Conservation (phyloP, 805 yeast species). For the Candida endomychidarum region DNA sequence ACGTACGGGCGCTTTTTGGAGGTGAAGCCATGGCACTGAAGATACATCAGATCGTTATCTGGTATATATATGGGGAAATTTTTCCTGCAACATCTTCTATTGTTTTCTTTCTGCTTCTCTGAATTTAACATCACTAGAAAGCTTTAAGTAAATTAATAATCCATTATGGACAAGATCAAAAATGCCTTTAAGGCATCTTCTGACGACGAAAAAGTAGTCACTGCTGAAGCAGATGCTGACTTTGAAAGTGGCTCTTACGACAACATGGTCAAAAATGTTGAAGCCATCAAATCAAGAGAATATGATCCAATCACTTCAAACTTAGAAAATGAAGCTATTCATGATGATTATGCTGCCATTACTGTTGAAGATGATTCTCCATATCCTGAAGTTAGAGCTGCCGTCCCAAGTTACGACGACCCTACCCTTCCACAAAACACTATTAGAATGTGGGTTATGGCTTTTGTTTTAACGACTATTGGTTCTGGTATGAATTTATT, state of each 20-base stretch:
- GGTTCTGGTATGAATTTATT: constrained; percentile 62
- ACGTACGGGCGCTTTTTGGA: neutral
- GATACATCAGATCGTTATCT: neutral
- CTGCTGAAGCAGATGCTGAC: constrained; percentile 3
- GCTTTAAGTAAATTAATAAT: neutral
- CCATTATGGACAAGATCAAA: constrained; percentile 12
- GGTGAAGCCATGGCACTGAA: neutral
- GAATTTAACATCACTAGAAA: neutral
- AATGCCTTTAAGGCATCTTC: constrained; percentile 4
- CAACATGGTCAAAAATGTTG: constrained; percentile 8
- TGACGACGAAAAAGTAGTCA: constrained; percentile 1
- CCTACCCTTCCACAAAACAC: constrained; percentile 49
- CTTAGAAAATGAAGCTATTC: constrained; percentile 21
- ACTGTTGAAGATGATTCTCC: constrained; percentile 45
- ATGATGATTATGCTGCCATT: constrained; percentile 42
- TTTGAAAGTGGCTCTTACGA: constrained; percentile 5
- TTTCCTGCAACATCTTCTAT: neutral
- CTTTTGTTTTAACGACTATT: constrained; percentile 49
- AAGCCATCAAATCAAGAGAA: constrained; percentile 28
- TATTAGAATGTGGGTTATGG: constrained; percentile 55
- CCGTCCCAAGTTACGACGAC: constrained; percentile 55
- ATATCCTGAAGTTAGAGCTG: constrained; percentile 67
- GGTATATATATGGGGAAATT: neutral
- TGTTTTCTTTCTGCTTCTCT: neutral
- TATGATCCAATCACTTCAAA: constrained; percentile 34